Base-by-base conservation (phyloP, 208 protist genomes). In the Sergeia podlipaevii region DNA sequence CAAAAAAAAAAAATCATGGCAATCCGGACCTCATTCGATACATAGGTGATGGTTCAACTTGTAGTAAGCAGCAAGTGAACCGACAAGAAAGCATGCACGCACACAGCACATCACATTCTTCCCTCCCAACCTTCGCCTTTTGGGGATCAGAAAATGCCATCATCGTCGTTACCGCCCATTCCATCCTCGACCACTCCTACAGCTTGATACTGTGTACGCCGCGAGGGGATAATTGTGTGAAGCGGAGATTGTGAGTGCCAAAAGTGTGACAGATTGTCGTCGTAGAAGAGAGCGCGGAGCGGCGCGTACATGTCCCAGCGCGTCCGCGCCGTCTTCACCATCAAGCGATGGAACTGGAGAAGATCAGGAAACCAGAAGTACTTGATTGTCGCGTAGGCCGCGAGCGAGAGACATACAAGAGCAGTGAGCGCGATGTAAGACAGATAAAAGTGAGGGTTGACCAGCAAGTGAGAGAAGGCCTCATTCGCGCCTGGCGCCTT, bases 321-420 rank as follows among this genome's bases (percentile, higher is more conserved):
- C 15, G 33, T 17, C 21, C 21, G 47, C 10, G 20, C 8, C 20
- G 5, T 52, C 6, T 11, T 52, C 28, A 66, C 47, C 23, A 65
- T 39, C 27, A 61, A 27, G 8, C 82, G 74, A 60, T 84, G 72
- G 8, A 80, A 45, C 58, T 90, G 82, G 55, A 90, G 59, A 28
- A 71, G 34, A 41, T 85, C 70, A 24, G 82, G 77, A 48, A 90
- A 85, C 66, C 76, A 90, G 18, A 75, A 50, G 24, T 73, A 15
- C 54, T 90, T 90, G 20, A 72, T 50, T 5, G 66, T 38, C 4
- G 77, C 74, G 53, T 83, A 84, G 17, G 84, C 36, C 17, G 66
- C 60, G 10, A 80, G 69, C 18, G 77, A 76, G 20, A 76, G 27
- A 29, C 70, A 70, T 3, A 82, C 67, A 1, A 67, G 45, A 0